phyloP scores from a whole-genome alignment of 1,284 basidiomycete genomes.

The Chiua sp. region DNA sequence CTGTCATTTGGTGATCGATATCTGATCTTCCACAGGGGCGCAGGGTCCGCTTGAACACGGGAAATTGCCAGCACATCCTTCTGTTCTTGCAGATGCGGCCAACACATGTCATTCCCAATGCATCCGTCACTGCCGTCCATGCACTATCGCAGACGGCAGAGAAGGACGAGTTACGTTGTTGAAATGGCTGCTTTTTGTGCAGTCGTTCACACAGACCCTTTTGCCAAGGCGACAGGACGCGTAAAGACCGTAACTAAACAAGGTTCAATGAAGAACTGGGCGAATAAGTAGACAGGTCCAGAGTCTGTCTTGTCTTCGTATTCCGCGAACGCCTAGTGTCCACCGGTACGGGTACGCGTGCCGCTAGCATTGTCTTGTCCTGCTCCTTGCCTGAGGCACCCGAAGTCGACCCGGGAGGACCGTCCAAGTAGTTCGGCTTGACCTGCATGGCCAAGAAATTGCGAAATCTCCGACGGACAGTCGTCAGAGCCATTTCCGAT shows the following conservation, averaged over 20 bases:
- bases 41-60: not conserved
- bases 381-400: not conserved
- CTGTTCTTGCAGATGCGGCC: not conserved
- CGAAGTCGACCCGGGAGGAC: not conserved
- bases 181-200: not conserved
- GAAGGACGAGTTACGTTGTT: not conserved
- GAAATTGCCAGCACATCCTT: not conserved
- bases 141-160: not conserved
- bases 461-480: conserved; percentile 13
- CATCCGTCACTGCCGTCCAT: not conserved
- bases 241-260: too few relatives aligned
- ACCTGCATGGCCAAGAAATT: conserved; percentile 15
- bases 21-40: too few relatives aligned
- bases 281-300: too few relatives aligned
- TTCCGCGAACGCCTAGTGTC: too few relatives aligned
- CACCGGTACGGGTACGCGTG: not conserved
- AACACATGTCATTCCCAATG: not conserved
- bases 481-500: conserved; percentile 27
- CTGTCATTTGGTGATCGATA: not conserved
- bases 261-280: not conserved
- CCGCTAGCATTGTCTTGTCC: not conserved
- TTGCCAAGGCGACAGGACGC: not conserved
- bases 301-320: not conserved
- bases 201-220: not conserved
- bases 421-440: not conserved